These are phyloP conservation scores for Inonotus hispidus DNA, from an alignment of 1,284 basidiomycete genomes.

Conservation along the genomic window DNA sequence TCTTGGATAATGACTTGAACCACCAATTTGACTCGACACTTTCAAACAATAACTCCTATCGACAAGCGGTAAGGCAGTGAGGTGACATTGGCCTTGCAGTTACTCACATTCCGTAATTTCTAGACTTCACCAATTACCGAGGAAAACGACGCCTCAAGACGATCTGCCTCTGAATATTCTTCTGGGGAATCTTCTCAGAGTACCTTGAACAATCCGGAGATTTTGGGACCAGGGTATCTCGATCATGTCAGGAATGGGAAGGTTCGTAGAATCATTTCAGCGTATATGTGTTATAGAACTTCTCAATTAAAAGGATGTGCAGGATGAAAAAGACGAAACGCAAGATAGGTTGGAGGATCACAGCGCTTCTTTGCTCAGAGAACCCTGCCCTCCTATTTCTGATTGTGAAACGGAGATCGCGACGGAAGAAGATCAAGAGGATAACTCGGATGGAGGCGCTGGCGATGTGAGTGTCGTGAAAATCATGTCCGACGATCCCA, in stretches of 20 bases:
- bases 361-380: background rate
- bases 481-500: conserved; percentile 76
- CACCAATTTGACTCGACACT: background rate
- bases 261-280: background rate
- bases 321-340: background rate
- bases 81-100: background rate
- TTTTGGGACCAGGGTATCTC: background rate
- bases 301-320: background rate
- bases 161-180: background rate
- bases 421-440: conserved; percentile 18
- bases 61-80: background rate
- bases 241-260: background rate
- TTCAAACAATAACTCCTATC: background rate
- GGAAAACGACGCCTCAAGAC: background rate
- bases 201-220: conserved; percentile 2
- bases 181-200: conserved; percentile 11
- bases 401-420: conserved; percentile 14
- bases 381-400: background rate
- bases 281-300: background rate
- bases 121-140: background rate
- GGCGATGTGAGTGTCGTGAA: conserved; percentile 48
- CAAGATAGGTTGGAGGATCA: background rate
- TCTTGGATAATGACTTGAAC: conserved; percentile 1
- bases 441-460: conserved; percentile 23
- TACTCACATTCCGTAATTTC: background rate